These are phyloP conservation scores for Stachybotrys chlorohalonatus DNA, from an alignment of 2,329 filamentous ascomycete genomes.

Conservation along the genomic window DNA sequence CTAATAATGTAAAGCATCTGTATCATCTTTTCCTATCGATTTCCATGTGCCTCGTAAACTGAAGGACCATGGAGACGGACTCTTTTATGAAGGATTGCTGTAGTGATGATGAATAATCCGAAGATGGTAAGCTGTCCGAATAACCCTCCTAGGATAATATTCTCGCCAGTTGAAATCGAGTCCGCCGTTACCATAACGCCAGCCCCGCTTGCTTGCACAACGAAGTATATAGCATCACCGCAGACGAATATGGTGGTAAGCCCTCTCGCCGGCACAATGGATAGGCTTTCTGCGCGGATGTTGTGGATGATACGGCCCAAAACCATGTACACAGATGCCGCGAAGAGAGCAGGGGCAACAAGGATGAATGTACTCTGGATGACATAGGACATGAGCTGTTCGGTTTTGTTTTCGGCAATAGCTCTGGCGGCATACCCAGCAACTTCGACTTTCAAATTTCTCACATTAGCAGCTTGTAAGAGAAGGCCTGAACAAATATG, in stretches of 20 bases:
- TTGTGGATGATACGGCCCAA: constrained; percentile 3
- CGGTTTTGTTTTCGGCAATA: neutral
- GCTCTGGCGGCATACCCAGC: constrained; percentile 9
- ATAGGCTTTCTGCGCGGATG: neutral
- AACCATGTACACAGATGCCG: constrained; percentile 6
- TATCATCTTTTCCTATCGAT: constrained; percentile 18
- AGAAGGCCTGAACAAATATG: neutral
- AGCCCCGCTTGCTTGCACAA: neutral
- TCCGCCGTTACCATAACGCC: neutral
- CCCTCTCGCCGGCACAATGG: constrained; percentile 1
- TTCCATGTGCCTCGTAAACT: neutral
- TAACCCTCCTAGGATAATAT: neutral
- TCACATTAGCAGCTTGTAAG: neutral
- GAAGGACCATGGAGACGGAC: neutral
- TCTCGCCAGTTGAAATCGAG: neutral
- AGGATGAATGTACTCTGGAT: constrained; percentile 3
- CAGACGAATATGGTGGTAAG: constrained; percentile 7
- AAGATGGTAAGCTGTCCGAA: neutral
- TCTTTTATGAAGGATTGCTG: constrained; percentile 28
- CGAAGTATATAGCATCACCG: neutral
- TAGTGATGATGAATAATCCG: constrained; percentile 20
- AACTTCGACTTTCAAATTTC: constrained; percentile 35
- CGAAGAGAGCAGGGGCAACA: constrained; percentile 3
- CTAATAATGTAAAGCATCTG: constrained; percentile 21
- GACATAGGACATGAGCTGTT: constrained; percentile 1